Evolutionary conservation across 768 basidiomycete species (phyloP), one percentile per base, ranked within the genome.

Genomic region (Solioccasus polychromus): DNA sequence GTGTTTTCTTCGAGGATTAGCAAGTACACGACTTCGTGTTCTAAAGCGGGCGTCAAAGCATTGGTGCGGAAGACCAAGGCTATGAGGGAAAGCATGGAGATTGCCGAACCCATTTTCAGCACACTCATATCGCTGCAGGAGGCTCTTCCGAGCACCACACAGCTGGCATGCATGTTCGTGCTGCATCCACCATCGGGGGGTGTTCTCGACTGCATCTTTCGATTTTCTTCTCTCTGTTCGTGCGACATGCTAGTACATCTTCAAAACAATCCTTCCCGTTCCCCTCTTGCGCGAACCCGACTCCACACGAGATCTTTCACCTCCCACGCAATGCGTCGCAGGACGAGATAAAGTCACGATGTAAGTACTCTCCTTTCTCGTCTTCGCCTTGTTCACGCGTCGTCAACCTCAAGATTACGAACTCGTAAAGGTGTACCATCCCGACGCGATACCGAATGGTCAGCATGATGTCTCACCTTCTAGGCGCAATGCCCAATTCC

Each of bases 281-380:
- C 42, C 85, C 85, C 0, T 56, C 52, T 5, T 63, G 77, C 45
- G 49, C 72, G 0, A 71, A 71, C 38, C 85, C 85, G 10, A 78
- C 81, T 1, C 82, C 85, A 1, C 70, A 83, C 61, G 79, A 88
- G 63, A 85, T 88, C 44, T 88, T 88, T 58, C 85, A 86, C 57
- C 72, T 88, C 4, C 67, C 77, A 3, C 57, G 52, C 1, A 67
- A 70, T 18, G 82, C 83, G 17, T 74, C 79, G 0, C 80, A 79
- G 55, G 58, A 66, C 26, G 75, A 85, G 20, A 80, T 88, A 51
- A 88, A 88, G 65, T 50, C 74, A 20, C 72, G 85, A 61, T 88
- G 85, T 87, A 57, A 58, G 82, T 38, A 12, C 23, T 18, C 23
- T 14, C 8, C 14, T 22, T 30, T n/a, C 23, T 17, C 17, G 24